phyloP scores from a whole-genome alignment of 2,329 filamentous ascomycete genomes.

The Epichloe hybrida region DNA sequence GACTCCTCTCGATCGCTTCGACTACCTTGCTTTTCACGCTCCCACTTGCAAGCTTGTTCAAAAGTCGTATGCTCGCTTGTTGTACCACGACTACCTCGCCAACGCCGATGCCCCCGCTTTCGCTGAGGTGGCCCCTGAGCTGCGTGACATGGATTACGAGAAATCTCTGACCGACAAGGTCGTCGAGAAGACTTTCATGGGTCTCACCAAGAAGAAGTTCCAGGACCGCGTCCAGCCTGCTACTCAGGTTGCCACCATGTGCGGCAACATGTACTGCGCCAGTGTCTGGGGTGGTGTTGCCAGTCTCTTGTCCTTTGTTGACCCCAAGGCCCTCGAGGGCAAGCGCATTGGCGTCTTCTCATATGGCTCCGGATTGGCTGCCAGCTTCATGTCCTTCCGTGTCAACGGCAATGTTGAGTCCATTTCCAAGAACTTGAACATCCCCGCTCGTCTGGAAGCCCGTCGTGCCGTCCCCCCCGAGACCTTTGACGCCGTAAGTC shows the following conservation, averaged over 20 bases:
- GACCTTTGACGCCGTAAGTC: slow-evolving; percentile 55
- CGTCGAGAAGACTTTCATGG: slow-evolving; percentile 80
- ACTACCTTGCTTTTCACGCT: slow-evolving; percentile 72
- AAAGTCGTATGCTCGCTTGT: slow-evolving; percentile 73
- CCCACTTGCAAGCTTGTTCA: slow-evolving; percentile 79
- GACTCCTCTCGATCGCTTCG: slow-evolving; percentile 64
- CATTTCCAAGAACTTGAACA: slow-evolving; percentile 55
- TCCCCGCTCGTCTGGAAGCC: slow-evolving; percentile 53
- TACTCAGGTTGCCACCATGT: slow-evolving; percentile 65
- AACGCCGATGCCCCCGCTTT: slow-evolving; percentile 56
- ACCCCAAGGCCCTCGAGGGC: slow-evolving; percentile 49
- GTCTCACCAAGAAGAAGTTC: slow-evolving; percentile 71
- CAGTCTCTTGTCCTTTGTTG: slow-evolving; percentile 51
- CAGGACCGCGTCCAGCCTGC: slow-evolving; percentile 61
- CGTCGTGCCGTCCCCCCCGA: slow-evolving; percentile 59
- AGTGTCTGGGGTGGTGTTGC: slow-evolving; percentile 68
- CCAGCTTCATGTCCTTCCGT: slow-evolving; percentile 62
- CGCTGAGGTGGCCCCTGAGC: slow-evolving; percentile 60
- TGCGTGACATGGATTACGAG: slow-evolving; percentile 66
- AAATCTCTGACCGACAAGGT: slow-evolving; percentile 69
- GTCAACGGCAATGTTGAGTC: slow-evolving; percentile 55
- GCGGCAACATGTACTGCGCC: slow-evolving; percentile 54
- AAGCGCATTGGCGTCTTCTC: slow-evolving; percentile 68
- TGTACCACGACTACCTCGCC: slow-evolving; percentile 75
- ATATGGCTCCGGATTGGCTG: slow-evolving; percentile 63